Base-by-base conservation (phyloP, 495 filamentous ascomycete species). In the Viridothelium virens region DNA sequence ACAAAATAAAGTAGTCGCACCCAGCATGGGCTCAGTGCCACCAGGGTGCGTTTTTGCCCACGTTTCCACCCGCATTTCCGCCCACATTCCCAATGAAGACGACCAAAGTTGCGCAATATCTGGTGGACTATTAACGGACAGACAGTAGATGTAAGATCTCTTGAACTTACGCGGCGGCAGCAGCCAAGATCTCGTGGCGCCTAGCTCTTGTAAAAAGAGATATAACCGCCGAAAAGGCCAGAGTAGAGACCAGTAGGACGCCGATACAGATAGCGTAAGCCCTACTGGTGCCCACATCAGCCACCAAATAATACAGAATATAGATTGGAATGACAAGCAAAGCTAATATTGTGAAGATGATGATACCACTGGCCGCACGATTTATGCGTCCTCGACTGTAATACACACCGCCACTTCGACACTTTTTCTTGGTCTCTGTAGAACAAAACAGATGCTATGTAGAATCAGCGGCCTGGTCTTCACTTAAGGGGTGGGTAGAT, bases 141-240 rank as follows among this genome's bases (percentile, higher is more conserved):
- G n/a, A 39, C 38, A 7, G 18, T 37, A 46, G 25, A 3, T 44
- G 11, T 38, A 39, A 25, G 2, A 41, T 6, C n/a, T 6, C 3
- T 2, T 5, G 31, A 38, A 62, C 69, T 66, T 71, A 74, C 75
- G 71, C 76, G 37, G 75, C 74, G 61, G 75, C 71, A 12, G 76
- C 72, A 31, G 66, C 72, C 39, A 78, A 66, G 46, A 74, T 73
- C 65, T 78, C 75, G 41, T 77, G 76, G 31, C 74, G 47, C 50
- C 70, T 72, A 9, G 76, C 76, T 63, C 63, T 59, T 2, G 76
- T 77, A 63, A 74, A 72, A 2, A 75, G 64, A 1, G 66, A 68
- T 10, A 78, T 37, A 2, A 68, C 70, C 2, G 56, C 67, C 0
- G 76, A 71, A 62, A 77, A 78, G 0, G 69, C 59, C 7, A 77